Evolutionary conservation across 176 grass and related monocot species (phyloP).

Genomic region (Guadua angustifolia): DNA sequence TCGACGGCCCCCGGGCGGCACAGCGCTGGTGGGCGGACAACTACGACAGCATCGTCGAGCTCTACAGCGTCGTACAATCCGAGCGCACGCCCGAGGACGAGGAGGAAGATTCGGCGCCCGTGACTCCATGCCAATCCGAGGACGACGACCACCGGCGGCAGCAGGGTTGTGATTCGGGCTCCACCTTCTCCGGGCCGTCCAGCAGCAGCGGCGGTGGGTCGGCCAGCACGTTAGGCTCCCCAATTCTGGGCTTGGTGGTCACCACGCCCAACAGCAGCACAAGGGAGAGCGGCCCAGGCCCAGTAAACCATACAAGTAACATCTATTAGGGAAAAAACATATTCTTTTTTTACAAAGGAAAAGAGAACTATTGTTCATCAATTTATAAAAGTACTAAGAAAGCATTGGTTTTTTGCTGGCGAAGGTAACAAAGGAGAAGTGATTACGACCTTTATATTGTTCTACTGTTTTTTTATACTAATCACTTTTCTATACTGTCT

Average conservation of each 20-base stretch:
- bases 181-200: slow-evolving; percentile 53
- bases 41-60: slow-evolving; percentile 65
- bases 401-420: too few relatives aligned
- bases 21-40: slow-evolving; percentile 69
- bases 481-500: too few relatives aligned
- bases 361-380: background rate
- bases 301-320: background rate
- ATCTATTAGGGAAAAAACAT: background rate
- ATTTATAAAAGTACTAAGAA: too few relatives aligned
- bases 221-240: slow-evolving; percentile 52
- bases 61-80: slow-evolving; percentile 67
- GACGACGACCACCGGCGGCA: slow-evolving; percentile 56
- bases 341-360: background rate
- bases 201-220: slow-evolving; percentile 53
- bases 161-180: slow-evolving; percentile 33
- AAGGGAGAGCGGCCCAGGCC: background rate
- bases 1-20: slow-evolving; percentile 59
- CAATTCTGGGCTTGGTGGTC: slow-evolving; percentile 58
- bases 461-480: background rate
- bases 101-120: slow-evolving; percentile 38
- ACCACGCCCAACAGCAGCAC: slow-evolving; percentile 20
- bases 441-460: background rate
- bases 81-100: background rate
- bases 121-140: slow-evolving; percentile 58
- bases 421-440: background rate